Base-by-base conservation (phyloP, 2,329 filamentous ascomycete species). In the Periconia macrospinosa region DNA sequence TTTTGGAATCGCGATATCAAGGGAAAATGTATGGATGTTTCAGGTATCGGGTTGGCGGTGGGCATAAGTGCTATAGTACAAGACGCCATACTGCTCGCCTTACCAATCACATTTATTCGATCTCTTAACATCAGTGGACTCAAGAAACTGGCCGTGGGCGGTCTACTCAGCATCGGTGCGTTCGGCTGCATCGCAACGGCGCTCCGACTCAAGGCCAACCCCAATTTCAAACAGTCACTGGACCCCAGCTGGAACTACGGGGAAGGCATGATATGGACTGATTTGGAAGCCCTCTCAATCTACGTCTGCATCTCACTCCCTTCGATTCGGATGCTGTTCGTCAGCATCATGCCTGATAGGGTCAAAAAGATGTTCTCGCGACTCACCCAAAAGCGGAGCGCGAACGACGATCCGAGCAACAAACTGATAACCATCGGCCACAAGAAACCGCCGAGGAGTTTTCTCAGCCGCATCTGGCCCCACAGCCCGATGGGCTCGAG, bases 191-290 rank as follows among this genome's bases (percentile, higher is more conserved):
- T 68, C 15, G 61, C 66, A 8, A 69, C 64, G 2, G 60, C 68
- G 6, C 43, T 70, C 5, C 62, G 67, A 10, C 50, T 71, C 0
- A 62, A 55, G 11, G 53, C 62, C 14, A 51, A 70, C 41, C 53
- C 59, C 6, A 45, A 40, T 10, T 66, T 68, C 51, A 60, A 61
- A 14, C 61, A 64, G 13, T 65, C 60, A 2, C 51, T 65, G 19
- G 66, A 69, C 20, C 60, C 65, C 19, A 69, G 66, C 2, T 69
- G 62, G 65, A 60, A 67, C 44, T 68, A 68, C 33, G 57, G 60
- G 0, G 51, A 59, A 7, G 53, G 62, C 8, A 58, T 55, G 1
- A 57, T 66, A 3, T 69, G 65, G 64, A 68, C 67, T 3, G 65
- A 59, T 11, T 47, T 67, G 1, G 67, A 69, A 42, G 62, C 67